Conservation (phyloP, 1,139 yeast genomes). For the Kodamaea plutei region DNA sequence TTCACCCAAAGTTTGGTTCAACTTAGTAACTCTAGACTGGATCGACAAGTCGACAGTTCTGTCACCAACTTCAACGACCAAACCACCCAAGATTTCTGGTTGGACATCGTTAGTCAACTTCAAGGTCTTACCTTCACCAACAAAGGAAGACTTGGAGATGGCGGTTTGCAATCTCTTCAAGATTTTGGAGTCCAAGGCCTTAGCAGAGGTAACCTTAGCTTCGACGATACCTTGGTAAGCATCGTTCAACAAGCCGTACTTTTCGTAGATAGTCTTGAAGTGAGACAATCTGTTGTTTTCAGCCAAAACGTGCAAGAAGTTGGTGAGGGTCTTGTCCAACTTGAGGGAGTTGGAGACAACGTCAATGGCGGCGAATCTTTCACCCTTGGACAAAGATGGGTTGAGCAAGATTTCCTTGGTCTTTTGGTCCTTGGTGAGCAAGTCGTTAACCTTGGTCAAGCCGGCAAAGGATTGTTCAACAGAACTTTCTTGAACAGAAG, state of each 20-base stretch:
- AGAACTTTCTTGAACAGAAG: conserved; percentile 80
- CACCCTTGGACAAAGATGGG: conserved; percentile 79
- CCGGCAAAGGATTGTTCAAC: conserved; percentile 70
- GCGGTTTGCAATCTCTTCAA: conserved; percentile 78
- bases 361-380: conserved; percentile 69
- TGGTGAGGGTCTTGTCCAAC: conserved; percentile 72
- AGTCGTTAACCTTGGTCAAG: conserved; percentile 53
- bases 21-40: conserved; percentile 76
- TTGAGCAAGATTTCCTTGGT: conserved; percentile 60
- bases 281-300: conserved; percentile 90
- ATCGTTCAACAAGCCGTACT: conserved; percentile 75
- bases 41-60: conserved; percentile 93
- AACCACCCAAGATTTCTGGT: conserved; percentile 93
- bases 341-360: conserved; percentile 52
- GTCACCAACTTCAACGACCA: conserved; percentile 94
- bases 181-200: conserved; percentile 78
- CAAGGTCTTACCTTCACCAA: conserved; percentile 82
- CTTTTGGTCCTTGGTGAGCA: conserved; percentile 61
- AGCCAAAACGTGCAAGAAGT: conserved; percentile 80
- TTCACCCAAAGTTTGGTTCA: conserved; percentile 85
- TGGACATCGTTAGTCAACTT: conserved; percentile 77
- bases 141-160: conserved; percentile 71
- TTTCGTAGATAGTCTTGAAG: conserved; percentile 60
- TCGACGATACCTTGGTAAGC: conserved; percentile 91
- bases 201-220: conserved; percentile 88